Base-by-base conservation (phyloP, 306 rosid genomes). In the Neltuma alba region DNA sequence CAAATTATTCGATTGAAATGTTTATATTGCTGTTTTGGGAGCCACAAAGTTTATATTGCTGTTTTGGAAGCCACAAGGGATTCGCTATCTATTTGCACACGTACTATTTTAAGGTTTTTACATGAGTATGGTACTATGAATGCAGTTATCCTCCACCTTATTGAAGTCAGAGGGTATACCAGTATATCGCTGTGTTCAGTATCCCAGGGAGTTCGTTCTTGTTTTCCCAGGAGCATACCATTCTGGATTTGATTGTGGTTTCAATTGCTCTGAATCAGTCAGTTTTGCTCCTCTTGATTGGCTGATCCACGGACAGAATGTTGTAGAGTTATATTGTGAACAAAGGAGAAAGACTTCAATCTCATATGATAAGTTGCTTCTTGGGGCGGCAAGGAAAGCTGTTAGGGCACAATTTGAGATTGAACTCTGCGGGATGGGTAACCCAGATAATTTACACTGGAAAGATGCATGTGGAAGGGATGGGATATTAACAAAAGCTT, bases 171-270 rank as follows among this genome's bases (percentile, higher is more conserved):
- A 82, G 83, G 94, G 85, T 15, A 82, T 90, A 78, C 96, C 97
- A 2, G 89, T 93, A 68, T 91, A 86, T 82, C 93, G 88, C 27
- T 90, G 99, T 77, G 34, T 90, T 84, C 99, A 95, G 85, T 57
- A 82, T 84, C 90, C 89, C 7, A 72, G 90, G 40, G 99, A 93
- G 84, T 91, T 89, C 82, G 92, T 95, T 87, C 91, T 95, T 47
- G 77, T 88, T 79, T 81, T 90, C 70, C 92, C 98, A 15, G 92
- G 97, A 80, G 89, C 91, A 79, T 91, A 88, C 85, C 87, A 86
- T 90, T 89, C 98, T 0, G 96, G 92, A 78, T 90, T 95, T 79
- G 88, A 91, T 80, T 91, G 92, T 34, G 99, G 99, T 70, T 95
- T 95, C 86, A 95, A 87, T 83, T 83, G 87, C 80, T 85, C 94